Conservation (phyloP, 1,139 yeast species). For the Pichia sp. region DNA sequence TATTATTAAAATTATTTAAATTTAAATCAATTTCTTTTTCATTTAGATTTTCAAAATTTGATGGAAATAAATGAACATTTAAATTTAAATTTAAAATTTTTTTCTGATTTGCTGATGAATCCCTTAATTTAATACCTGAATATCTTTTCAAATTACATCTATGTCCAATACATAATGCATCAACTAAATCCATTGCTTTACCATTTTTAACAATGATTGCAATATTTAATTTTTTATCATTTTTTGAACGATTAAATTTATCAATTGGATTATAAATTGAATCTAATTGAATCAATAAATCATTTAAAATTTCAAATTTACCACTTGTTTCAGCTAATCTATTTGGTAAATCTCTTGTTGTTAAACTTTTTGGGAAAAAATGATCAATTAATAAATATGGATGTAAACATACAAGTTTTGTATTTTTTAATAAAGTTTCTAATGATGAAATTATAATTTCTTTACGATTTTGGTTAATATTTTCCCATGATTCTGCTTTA, state of each 20-base stretch:
- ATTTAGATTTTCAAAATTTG: slow-evolving; percentile 38
- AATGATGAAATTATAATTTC: slow-evolving; percentile 57
- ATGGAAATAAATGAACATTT: slow-evolving; percentile 41
- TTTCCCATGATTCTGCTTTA: slow-evolving; percentile 17
- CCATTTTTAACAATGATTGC: slow-evolving; percentile 54
- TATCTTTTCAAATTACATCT: slow-evolving; percentile 61
- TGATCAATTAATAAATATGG: slow-evolving; percentile 83
- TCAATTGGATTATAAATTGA: slow-evolving; percentile 20
- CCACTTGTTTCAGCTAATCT: slow-evolving; percentile 81
- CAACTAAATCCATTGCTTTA: slow-evolving; percentile 67
- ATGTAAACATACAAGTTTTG: slow-evolving; percentile 78
- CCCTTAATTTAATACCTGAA: slow-evolving; percentile 45
- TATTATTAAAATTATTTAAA: slow-evolving; percentile 6
- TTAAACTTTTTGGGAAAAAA: slow-evolving; percentile 76
- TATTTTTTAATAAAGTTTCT: slow-evolving; percentile 65
- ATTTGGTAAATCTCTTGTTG: slow-evolving; percentile 69
- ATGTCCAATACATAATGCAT: slow-evolving; percentile 68
- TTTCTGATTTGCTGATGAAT: slow-evolving; percentile 32
- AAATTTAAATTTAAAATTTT: slow-evolving; percentile 27
- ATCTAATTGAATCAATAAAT: slow-evolving; percentile 42
- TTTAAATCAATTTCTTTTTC: slow-evolving; percentile 13
- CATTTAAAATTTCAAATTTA: slow-evolving; percentile 65
- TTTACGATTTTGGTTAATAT: slow-evolving; percentile 1
- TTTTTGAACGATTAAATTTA: slow-evolving; percentile 12
- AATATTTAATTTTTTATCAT: slow-evolving; percentile 31